Evolutionary conservation across 495 filamentous ascomycete genomes (phyloP).

Genomic region (Aspergillus mulundensis): DNA sequence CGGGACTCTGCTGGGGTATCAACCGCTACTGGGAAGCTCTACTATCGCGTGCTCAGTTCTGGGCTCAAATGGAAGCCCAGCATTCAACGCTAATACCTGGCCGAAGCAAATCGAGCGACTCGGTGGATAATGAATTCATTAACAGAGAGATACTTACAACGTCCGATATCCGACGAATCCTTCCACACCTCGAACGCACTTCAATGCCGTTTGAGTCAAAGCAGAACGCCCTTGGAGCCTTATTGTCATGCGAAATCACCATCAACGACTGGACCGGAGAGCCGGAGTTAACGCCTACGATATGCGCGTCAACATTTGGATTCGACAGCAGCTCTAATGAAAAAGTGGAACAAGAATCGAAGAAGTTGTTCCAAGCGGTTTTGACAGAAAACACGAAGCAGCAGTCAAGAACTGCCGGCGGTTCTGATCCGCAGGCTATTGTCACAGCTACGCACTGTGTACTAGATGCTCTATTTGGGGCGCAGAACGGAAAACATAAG

Average conservation of each 20-base stretch:
- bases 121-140: not conserved
- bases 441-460: constrained; percentile 34
- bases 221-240: constrained; percentile 16
- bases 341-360: constrained; percentile 36
- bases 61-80: constrained; percentile 33
- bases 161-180: constrained; percentile 27
- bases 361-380: constrained; percentile 38
- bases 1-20: constrained; percentile 42
- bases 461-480: constrained; percentile 30
- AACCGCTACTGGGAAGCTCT: constrained; percentile 43
- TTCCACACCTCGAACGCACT: constrained; percentile 39
- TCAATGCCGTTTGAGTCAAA: constrained; percentile 35
- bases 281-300: constrained; percentile 32
- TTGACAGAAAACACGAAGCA: constrained; percentile 24
- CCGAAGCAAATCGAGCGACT: not conserved
- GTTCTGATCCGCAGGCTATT: constrained; percentile 26
- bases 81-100: constrained; percentile 15
- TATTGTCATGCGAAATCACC: constrained; percentile 31
- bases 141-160: constrained; percentile 15
- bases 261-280: constrained; percentile 42
- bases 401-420: constrained; percentile 7
- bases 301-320: constrained; percentile 29
- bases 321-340: constrained; percentile 13
- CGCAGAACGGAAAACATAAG: not conserved
- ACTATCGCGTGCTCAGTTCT: constrained; percentile 35